Percentiles rank a stretch among this genome's conserved stretches.
These are phyloP conservation scores for Ascocoryne sarcoides DNA, from an alignment of 2,329 filamentous ascomycete species.

Conservation along the genomic window DNA sequence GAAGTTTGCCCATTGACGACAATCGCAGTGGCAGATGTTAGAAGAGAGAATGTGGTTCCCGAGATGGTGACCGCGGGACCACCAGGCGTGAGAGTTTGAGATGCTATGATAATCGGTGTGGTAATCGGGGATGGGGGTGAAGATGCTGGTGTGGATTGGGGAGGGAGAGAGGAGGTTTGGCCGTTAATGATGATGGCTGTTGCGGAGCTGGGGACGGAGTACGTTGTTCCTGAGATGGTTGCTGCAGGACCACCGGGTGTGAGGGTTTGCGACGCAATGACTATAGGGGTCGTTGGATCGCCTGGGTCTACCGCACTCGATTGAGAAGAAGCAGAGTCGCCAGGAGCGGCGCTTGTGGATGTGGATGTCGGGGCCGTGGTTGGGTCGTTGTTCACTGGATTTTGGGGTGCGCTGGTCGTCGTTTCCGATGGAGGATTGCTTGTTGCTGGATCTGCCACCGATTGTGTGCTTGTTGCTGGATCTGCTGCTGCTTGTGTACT, in stretches of 20 bases:
- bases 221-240: not conserved
- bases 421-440: not conserved
- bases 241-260: conserved; percentile 1
- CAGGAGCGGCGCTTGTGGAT: not conserved
- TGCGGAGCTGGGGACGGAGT: conserved; percentile 1
- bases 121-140: not conserved
- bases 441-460: not conserved
- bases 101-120: not conserved
- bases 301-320: not conserved
- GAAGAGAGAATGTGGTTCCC: not conserved
- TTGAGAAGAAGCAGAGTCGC: not conserved
- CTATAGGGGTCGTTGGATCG: not conserved
- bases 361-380: not conserved
- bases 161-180: not conserved
- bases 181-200: not conserved
- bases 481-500: not conserved
- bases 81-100: not conserved
- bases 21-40: not conserved
- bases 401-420: not conserved
- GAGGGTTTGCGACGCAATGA: conserved; percentile 1
- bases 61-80: conserved; percentile 1
- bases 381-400: too few species aligned
- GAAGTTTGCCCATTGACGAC: not conserved
- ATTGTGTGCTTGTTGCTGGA: not conserved
- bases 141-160: not conserved